Base-by-base conservation (phyloP, 805 yeast species). In the Yarrowia sp. region DNA sequence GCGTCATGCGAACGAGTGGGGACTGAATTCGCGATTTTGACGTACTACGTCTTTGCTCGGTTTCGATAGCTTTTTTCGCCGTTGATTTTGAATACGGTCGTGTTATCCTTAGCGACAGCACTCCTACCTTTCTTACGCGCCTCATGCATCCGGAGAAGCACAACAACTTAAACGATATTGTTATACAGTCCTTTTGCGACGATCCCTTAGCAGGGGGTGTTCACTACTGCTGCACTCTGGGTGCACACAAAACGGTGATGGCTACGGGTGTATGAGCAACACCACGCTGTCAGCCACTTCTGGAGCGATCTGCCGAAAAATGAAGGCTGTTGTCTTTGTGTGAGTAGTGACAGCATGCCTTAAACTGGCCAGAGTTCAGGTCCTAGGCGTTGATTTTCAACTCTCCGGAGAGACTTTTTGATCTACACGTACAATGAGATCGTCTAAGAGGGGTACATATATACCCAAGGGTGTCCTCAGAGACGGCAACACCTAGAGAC, bases 371-470 rank as follows among this genome's bases (percentile, higher is more conserved):
- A n/a, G n/a, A n/a, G n/a, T n/a, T n/a, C n/a, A n/a, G n/a, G n/a
- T n/a, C n/a, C n/a, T n/a, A n/a, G n/a, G n/a, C n/a, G n/a, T n/a
- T n/a, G n/a, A n/a, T n/a, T n/a, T n/a, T n/a, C n/a, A n/a, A n/a
- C n/a, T n/a, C n/a, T n/a, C n/a, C n/a, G 14, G 32, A 27, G 6
- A 46, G 36, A 27, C 53, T 27, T 29, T 27, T 10, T 5, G 55
- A 47, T 47, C 55, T n/a, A 47, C 55, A 47, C 22, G 55, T 22
- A 47, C 55, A 47, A 47, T 47, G 55, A 18, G 55, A 47, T 47
- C 38, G 55, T 14, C 27, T 19, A 14, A 24, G 29, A 47, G 38
- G 55, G 55, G 38, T 47, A 47, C 55, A 47, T 47, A 47, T 47
- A 47, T 16, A 44, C 9, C 36, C 27, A 9, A 4, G 55, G 36